These are phyloP conservation scores for Claviceps spartinae DNA, from an alignment of 2,329 filamentous ascomycete genomes.

Conservation along the genomic window DNA sequence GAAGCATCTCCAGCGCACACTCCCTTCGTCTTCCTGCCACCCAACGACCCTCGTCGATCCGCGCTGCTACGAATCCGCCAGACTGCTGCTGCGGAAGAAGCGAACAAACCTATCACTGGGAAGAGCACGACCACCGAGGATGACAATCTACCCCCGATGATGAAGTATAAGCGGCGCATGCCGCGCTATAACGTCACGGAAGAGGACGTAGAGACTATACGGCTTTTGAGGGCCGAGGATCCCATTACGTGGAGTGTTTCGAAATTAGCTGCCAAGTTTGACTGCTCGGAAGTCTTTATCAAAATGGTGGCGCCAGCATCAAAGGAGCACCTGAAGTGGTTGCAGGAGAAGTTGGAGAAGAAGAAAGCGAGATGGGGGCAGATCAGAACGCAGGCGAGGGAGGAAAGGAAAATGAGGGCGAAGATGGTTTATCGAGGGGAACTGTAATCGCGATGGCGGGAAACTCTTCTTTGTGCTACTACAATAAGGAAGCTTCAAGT, in stretches of 20 bases:
- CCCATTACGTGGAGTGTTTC: slow-evolving; percentile 41
- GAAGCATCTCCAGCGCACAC: slow-evolving; percentile 47
- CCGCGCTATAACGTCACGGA: slow-evolving; percentile 38
- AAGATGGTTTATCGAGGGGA: slow-evolving; percentile 38
- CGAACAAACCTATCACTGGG: slow-evolving; percentile 3
- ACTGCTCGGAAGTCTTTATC: slow-evolving; percentile 43
- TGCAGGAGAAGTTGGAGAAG: slow-evolving; percentile 31
- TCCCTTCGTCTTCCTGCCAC: slow-evolving; percentile 53
- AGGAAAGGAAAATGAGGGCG: slow-evolving; percentile 40
- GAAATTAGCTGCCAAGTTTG: slow-evolving; percentile 38
- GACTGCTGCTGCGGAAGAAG: slow-evolving; percentile 11
- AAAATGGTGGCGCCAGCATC: slow-evolving; percentile 42
- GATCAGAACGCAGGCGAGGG: slow-evolving; percentile 37
- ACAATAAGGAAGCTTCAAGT: not conserved
- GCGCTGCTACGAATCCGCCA: slow-evolving; percentile 33
- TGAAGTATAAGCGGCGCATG: slow-evolving; percentile 21
- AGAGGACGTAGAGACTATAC: slow-evolving; percentile 47
- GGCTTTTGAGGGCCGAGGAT: slow-evolving; percentile 36
- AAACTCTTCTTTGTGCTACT: no score
- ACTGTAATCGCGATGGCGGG: slow-evolving; percentile 22
- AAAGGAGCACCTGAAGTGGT: slow-evolving; percentile 31
- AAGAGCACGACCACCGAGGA: slow-evolving; percentile 5
- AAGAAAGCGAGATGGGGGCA: slow-evolving; percentile 45
- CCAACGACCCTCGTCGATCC: slow-evolving; percentile 37
- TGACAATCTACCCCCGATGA: slow-evolving; percentile 20